Conservation (phyloP, 306 rosid species). For the Glycine latifolia region DNA sequence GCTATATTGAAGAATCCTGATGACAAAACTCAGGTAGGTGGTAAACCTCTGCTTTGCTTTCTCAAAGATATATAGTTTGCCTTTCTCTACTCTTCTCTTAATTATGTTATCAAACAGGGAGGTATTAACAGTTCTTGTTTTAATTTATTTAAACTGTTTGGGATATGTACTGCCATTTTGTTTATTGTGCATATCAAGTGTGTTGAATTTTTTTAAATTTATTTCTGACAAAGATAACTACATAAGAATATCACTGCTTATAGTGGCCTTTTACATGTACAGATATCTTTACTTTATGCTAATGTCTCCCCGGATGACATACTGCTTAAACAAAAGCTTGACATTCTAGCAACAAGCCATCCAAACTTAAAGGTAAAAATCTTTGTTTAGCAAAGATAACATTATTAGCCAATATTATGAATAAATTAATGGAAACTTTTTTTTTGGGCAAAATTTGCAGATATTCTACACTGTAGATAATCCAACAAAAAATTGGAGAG, state of each 20-base stretch:
- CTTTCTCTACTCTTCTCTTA: slow-evolving; percentile 28
- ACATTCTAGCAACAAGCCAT: slow-evolving; percentile 76
- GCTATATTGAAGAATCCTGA: slow-evolving; percentile 94
- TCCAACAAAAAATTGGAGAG: slow-evolving; percentile 89
- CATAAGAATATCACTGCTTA: slow-evolving; percentile 44
- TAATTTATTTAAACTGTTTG: slow-evolving; percentile 8
- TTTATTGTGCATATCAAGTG: slow-evolving; percentile 25
- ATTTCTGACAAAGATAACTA: not conserved
- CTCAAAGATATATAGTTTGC: slow-evolving; percentile 26
- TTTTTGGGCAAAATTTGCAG: slow-evolving; percentile 52
- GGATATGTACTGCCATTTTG: slow-evolving; percentile 2
- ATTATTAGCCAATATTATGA: slow-evolving; percentile 14
- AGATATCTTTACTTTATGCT: slow-evolving; percentile 88
- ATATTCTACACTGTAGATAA: slow-evolving; percentile 83
- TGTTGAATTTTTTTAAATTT: not conserved
- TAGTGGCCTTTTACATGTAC: slow-evolving; percentile 47
- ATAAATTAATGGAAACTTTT: slow-evolving; percentile 18
- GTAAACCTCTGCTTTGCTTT: slow-evolving; percentile 40
- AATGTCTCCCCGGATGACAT: slow-evolving; percentile 96
- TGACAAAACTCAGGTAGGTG: slow-evolving; percentile 84
- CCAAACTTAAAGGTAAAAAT: slow-evolving; percentile 86
- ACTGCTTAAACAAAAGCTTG: slow-evolving; percentile 93
- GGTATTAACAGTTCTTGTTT: slow-evolving; percentile 16
- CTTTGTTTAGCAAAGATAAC: slow-evolving; percentile 1
- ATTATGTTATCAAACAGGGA: slow-evolving; percentile 23